phyloP scores from a whole-genome alignment of 805 yeast species.

The Saccharomyces jurei region DNA sequence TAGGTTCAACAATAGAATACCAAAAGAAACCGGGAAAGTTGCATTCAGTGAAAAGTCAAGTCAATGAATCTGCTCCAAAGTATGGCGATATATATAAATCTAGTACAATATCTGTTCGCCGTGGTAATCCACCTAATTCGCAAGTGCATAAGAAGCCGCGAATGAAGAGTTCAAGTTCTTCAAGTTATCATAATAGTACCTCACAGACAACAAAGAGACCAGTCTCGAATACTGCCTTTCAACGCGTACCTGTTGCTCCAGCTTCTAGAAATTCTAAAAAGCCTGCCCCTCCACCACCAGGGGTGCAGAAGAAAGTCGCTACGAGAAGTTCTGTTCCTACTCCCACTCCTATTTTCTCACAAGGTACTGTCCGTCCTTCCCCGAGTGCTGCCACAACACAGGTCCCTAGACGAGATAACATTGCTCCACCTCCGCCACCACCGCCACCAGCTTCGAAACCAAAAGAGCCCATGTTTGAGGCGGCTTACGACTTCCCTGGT shows the following conservation, averaged over 20 bases:
- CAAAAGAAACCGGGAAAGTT: conserved; percentile 80
- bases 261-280: conserved; percentile 24
- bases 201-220: background rate
- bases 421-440: conserved; percentile 63
- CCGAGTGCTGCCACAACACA: conserved; percentile 3
- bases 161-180: conserved; percentile 27
- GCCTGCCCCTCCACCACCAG: conserved; percentile 33
- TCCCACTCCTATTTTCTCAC: background rate
- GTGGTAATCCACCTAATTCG: conserved; percentile 67
- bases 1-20: conserved; percentile 66
- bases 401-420: background rate
- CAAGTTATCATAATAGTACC: background rate
- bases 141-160: conserved; percentile 64
- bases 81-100: conserved; percentile 74
- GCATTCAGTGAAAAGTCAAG: conserved; percentile 62
- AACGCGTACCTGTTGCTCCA: conserved; percentile 19
- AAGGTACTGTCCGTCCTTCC: background rate
- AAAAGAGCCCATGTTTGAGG: conserved; percentile 70
- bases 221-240: background rate
- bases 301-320: conserved; percentile 21
- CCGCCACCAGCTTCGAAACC: conserved; percentile 56
- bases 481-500: conserved; percentile 83
- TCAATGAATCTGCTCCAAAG: conserved; percentile 52
- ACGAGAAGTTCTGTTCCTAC: background rate
- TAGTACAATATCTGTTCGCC: conserved; percentile 67